Percentiles rank a stretch among this genome's conserved stretches.
phyloP scores from a whole-genome alignment of 1,139 yeast species.

The Taphrina sp. region DNA sequence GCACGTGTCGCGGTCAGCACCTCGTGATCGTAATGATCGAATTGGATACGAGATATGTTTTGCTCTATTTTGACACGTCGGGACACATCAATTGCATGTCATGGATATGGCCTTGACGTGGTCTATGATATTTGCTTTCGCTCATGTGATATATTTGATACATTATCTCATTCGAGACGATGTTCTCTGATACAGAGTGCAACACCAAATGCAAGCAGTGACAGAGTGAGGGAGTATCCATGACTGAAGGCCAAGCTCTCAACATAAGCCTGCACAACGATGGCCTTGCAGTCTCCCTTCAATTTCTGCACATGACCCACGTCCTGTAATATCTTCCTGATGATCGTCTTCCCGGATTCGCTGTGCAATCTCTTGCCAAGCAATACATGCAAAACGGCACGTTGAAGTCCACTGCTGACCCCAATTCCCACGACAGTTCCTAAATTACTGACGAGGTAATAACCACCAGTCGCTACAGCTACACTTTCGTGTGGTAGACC shows the following conservation, averaged over 20 bases:
- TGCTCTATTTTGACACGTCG: no score
- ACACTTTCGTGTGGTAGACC: slow-evolving; percentile 5
- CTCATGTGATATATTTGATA: no score
- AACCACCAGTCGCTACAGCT: slow-evolving; percentile 14
- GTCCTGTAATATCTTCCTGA: background rate
- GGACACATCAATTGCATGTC: no score
- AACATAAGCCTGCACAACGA: slow-evolving; percentile 1
- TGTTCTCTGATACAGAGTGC: slow-evolving; percentile 4
- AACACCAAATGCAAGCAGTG: background rate
- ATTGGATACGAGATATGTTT: no score
- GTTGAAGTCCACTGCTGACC: background rate
- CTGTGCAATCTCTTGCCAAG: background rate
- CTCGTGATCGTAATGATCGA: no score
- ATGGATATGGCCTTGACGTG: no score
- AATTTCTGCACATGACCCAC: slow-evolving; percentile 1
- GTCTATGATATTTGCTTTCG: no score
- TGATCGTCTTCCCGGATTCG: slow-evolving; percentile 1
- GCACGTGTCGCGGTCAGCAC: no score
- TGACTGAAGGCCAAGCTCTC: slow-evolving; percentile 2
- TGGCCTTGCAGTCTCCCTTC: background rate
- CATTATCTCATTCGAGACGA: no score
- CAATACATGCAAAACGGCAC: background rate
- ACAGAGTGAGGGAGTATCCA: background rate
- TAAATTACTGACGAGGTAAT: background rate
- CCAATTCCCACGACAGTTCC: slow-evolving; percentile 10